Base-by-base conservation (phyloP, 257 asterid species). In the Solanum sitiens region DNA sequence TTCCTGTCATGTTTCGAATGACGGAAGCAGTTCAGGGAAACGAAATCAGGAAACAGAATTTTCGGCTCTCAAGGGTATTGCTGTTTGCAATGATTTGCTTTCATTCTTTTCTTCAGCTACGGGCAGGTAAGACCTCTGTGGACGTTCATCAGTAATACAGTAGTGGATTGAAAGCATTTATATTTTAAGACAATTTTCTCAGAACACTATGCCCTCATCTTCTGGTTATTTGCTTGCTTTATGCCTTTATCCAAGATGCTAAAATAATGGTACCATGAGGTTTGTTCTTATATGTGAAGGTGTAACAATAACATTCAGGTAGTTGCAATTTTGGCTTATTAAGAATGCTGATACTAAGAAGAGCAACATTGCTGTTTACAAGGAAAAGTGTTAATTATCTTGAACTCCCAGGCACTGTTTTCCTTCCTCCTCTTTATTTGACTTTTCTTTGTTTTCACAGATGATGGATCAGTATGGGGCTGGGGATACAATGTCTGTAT, bases 401-500 rank as follows among this genome's bases (percentile, higher is more conserved):
- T 30, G 47, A 83, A 23, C 39, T 37, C 21, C 45, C 56, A 45
- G 37, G 42, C 82, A 65, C 82, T 20, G 11, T 80, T 80, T 80
- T 15, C 83, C 82, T 86, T 82, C 20, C 71, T 37, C 86, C 45
- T 45, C 12, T 32, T 42, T n/a, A 15, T 18, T 67, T 83, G 75
- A 33, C 42, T 20, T 89, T 87, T 87, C 83, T 88, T 72, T 88
- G 71, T 90, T 71, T 85, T 91, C 84, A 90, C 98, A 96, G 98
- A 95, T 93, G 98, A 95, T 92, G 99, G 99, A 92, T 93, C 96
- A 37, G 88, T 96, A 37, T 95, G 98, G 98, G 98, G 95, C 67
- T 95, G 99, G 99, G 98, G 99, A 86, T 93, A 94, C 87, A 96
- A 94, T 87, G 79, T 86, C 45, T 96, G 98, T 96, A 96, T 96